Evolutionary conservation across 2,329 filamentous ascomycete species (phyloP), one percentile per base, ranked within the genome.

Genomic region (Purpureocillium lavendulum): DNA sequence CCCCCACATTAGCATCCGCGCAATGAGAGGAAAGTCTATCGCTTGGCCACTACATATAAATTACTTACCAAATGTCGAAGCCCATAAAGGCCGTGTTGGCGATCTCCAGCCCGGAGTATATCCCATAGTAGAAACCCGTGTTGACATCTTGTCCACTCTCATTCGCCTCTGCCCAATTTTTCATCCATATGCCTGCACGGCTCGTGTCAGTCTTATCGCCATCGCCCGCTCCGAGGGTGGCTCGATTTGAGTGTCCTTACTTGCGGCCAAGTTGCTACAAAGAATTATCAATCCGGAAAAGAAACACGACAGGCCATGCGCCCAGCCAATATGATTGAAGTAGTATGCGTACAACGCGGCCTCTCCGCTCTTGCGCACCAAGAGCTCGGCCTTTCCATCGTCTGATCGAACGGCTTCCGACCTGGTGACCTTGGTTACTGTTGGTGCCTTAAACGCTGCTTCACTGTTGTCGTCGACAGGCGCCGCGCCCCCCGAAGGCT

Each of bases 111-210:
- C 30, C 11, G 12, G 26, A 10, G 24, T 35, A 43, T 31, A 40
- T 28, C 21, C 35, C 35, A 33, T 17, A 43, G 28, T 38, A 40
- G 31, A n/a, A 31, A n/a, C 16, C 33, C 4, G 33, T 36, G 15
- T 31, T 36, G 18, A 15, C 17, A 4, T 35, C 5, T 13, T 11
- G 8, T 4, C 35, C 12, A 14, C 14, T 16, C 13, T 32, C 18
- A 28, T 35, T 40, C 8, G 38, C 29, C 30, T 40, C 38, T 8
- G 38, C 16, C 38, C 38, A 40, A 3, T 13, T 17, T 28, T 40
- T 40, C 16, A 36, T 11, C 38, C 38, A 40, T 12, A 36, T 26
- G 29, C 29, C 29, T 31, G 10, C 10, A 10, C 21, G 21, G 5
- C 10, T 10, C 21, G 10, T 10, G 21, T 26, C 21, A 26, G 21